Evolutionary conservation across 106 monocot species (phyloP).

Genomic region (Dendrobium huoshanense): DNA sequence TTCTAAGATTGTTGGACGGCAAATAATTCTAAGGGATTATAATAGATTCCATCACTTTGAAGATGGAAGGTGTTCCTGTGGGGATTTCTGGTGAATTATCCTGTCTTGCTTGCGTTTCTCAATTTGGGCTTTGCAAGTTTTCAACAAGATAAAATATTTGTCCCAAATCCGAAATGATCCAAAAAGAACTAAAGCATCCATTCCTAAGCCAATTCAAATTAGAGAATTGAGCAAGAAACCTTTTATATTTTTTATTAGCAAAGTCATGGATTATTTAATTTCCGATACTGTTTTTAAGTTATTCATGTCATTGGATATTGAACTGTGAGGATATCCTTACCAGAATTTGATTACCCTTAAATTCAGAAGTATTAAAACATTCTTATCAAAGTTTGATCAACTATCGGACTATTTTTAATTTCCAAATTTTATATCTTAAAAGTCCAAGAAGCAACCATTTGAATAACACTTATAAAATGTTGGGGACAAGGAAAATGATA

Average conservation of each 20-base stretch:
- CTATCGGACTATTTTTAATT: too few relatives aligned
- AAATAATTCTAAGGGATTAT: conserved; percentile 50
- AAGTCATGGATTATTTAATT: neutral
- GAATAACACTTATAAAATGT: neutral
- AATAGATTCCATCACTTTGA: conserved; percentile 69
- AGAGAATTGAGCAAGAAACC: neutral
- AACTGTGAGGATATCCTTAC: too few relatives aligned
- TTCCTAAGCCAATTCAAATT: neutral
- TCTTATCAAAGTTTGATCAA: too few relatives aligned
- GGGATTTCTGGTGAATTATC: conserved; percentile 45
- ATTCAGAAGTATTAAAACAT: too few relatives aligned
- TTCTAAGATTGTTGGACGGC: conserved; percentile 51
- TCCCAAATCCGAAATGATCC: too few relatives aligned
- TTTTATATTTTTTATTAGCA: neutral
- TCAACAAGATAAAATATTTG: neutral
- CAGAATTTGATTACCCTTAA: too few relatives aligned
- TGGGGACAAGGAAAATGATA: neutral
- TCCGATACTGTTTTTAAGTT: too few relatives aligned
- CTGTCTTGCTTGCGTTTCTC: neutral
- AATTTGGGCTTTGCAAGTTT: neutral
- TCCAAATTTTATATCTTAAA: neutral
- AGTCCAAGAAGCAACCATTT: neutral
- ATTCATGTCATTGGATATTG: too few relatives aligned
- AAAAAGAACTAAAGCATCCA: neutral
- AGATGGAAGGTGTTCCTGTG: conserved; percentile 57